phyloP scores from a whole-genome alignment of 1,139 yeast species.

The Cylindricascospora bacillispora region DNA sequence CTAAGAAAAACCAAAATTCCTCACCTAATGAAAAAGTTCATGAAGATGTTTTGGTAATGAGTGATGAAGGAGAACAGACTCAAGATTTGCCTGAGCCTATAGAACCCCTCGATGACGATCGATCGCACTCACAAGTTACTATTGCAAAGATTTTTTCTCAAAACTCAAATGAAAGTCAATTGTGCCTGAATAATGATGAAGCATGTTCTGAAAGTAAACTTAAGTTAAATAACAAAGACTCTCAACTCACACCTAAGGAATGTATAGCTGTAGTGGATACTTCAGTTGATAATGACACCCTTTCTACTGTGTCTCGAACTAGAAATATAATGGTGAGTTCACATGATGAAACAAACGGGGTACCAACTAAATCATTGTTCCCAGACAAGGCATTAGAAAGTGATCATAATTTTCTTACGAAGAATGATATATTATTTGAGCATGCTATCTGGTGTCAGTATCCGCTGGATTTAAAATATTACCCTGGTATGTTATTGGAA shows the following conservation, averaged over 20 bases:
- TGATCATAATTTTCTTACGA: too few relatives aligned
- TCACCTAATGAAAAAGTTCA: too few relatives aligned
- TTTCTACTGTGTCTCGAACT: too few relatives aligned
- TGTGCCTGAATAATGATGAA: background rate
- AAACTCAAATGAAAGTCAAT: background rate
- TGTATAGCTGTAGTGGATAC: too few relatives aligned
- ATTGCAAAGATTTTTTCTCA: background rate
- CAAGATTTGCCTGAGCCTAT: constrained; percentile 24
- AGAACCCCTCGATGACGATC: constrained; percentile 6
- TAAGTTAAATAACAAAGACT: background rate
- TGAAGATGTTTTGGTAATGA: too few relatives aligned
- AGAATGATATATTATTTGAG: constrained; percentile 20
- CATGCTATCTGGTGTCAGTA: constrained; percentile 28
- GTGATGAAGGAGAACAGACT: constrained; percentile 20
- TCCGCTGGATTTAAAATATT: constrained; percentile 21
- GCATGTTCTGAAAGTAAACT: background rate
- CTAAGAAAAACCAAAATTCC: too few relatives aligned
- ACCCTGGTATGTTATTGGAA: constrained; percentile 25
- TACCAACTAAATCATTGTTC: too few relatives aligned
- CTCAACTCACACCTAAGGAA: background rate
- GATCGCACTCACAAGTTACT: background rate
- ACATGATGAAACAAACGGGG: too few relatives aligned
- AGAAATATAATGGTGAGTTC: too few relatives aligned
- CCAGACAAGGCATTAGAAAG: too few relatives aligned
- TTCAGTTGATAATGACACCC: too few relatives aligned